A percentile compares a stretch with the other conserved stretches of the same genome.
These are phyloP conservation scores for Adansonia digitata DNA, from an alignment of 345 rosid genomes.

Conservation along the genomic window DNA sequence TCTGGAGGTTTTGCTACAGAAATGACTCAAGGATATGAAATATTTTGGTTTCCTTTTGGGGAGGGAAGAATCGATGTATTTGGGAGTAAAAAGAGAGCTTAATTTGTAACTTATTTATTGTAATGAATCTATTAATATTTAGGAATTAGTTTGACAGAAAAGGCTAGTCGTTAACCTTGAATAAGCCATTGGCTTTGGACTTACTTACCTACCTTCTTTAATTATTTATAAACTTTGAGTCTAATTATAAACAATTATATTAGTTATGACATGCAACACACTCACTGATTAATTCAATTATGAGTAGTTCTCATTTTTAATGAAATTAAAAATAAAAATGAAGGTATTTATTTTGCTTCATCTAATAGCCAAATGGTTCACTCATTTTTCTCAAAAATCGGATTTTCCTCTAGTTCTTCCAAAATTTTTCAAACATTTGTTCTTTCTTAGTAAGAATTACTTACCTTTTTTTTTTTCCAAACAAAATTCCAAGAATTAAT, in stretches of 20 bases:
- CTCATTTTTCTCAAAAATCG: no score
- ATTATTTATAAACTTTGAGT: neutral
- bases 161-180: neutral
- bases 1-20: neutral
- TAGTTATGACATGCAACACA: neutral
- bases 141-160: neutral
- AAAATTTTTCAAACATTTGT: no score
- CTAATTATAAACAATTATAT: neutral
- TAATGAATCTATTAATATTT: neutral
- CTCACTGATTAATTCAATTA: neutral
- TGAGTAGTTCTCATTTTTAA: neutral
- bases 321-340: neutral
- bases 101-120: neutral
- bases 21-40: neutral
- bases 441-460: neutral
- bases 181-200: neutral
- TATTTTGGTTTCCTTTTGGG: neutral
- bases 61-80: neutral
- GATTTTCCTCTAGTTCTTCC: no score
- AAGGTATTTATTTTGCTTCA: no score
- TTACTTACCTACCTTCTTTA: neutral
- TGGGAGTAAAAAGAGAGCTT: neutral
- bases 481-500: neutral
- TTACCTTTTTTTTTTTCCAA: neutral
- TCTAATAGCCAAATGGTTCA: neutral